A percentile compares a stretch with the other conserved stretches of the same genome.
Conservation (phyloP, 139 green algal genomes). For the Micractinium conductrix region DNA sequence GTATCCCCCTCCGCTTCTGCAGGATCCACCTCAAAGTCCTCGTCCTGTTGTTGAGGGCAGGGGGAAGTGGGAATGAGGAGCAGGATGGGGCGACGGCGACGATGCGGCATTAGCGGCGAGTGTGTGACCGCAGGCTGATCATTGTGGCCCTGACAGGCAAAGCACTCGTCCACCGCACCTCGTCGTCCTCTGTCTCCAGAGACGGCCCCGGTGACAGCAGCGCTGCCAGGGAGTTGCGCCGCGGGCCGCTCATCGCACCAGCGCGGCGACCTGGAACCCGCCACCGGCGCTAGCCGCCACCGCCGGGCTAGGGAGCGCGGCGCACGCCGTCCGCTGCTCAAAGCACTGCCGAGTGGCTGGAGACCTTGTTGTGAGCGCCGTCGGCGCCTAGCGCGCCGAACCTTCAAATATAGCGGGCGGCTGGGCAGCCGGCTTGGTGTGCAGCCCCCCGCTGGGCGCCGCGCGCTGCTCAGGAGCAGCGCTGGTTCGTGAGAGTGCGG, state of each 20-base stretch:
- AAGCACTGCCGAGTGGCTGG: not conserved
- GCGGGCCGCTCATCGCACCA: not conserved
- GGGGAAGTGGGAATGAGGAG: not conserved
- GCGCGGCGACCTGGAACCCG: too few relatives aligned
- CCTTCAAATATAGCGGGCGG: too few relatives aligned
- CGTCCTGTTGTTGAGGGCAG: not conserved
- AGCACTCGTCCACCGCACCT: not conserved
- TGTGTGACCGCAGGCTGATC: too few relatives aligned
- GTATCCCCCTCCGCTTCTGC: not conserved
- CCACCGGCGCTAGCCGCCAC: too few relatives aligned
- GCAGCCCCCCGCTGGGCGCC: too few relatives aligned
- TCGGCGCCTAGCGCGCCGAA: too few relatives aligned
- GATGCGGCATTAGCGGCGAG: not conserved
- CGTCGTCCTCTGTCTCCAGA: slow-evolving; percentile 37
- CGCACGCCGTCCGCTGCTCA: too few relatives aligned
- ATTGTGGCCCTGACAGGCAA: not conserved
- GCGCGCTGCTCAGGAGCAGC: too few relatives aligned
- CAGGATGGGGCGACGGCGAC: not conserved
- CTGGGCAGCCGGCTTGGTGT: too few relatives aligned
- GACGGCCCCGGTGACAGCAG: slow-evolving; percentile 31
- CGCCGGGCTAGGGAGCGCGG: too few relatives aligned
- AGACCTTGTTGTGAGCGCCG: too few relatives aligned
- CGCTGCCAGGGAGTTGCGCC: not conserved
- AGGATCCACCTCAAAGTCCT: slow-evolving; percentile 14
- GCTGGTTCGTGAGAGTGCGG: too few relatives aligned